Percentiles rank a stretch among this genome's conserved stretches.
Conservation (phyloP, 2,329 filamentous ascomycete genomes). For the Lasiodiplodia sp. region DNA sequence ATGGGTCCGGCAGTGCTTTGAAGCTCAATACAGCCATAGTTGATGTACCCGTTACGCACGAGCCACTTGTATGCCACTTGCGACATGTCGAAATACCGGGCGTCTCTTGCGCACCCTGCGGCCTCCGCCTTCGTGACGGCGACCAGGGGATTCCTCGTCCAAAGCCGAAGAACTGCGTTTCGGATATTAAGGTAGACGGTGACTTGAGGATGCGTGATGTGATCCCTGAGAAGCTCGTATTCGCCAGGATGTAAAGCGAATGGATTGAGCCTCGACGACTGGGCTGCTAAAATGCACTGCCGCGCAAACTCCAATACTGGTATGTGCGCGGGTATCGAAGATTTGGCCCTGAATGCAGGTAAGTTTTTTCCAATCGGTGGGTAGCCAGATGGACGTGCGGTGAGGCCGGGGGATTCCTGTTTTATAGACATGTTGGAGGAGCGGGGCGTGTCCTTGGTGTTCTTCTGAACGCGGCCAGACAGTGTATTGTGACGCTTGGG, state of each 20-base stretch:
- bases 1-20: constrained; percentile 53
- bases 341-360: constrained; percentile 63
- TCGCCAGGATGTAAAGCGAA: constrained; percentile 87
- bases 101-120: constrained; percentile 86
- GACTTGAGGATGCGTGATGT: constrained; percentile 87
- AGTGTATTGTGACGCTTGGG: not conserved
- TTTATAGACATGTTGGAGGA: constrained; percentile 22
- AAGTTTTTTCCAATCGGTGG: constrained; percentile 58
- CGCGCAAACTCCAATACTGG: constrained; percentile 81
- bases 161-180: constrained; percentile 90
- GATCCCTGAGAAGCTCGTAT: constrained; percentile 78
- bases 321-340: constrained; percentile 82
- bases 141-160: constrained; percentile 85
- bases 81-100: constrained; percentile 87
- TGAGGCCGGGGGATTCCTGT: constrained; percentile 28
- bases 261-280: constrained; percentile 87
- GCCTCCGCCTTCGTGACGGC: constrained; percentile 85
- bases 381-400: constrained; percentile 20
- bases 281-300: constrained; percentile 88
- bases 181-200: constrained; percentile 96
- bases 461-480: not conserved
- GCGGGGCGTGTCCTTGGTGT: constrained; percentile 12
- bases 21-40: constrained; percentile 90
- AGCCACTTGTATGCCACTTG: constrained; percentile 93
- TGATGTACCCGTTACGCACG: constrained; percentile 89